Conservation (phyloP, 768 basidiomycete species). For the Leccinum aurantiacum region DNA sequence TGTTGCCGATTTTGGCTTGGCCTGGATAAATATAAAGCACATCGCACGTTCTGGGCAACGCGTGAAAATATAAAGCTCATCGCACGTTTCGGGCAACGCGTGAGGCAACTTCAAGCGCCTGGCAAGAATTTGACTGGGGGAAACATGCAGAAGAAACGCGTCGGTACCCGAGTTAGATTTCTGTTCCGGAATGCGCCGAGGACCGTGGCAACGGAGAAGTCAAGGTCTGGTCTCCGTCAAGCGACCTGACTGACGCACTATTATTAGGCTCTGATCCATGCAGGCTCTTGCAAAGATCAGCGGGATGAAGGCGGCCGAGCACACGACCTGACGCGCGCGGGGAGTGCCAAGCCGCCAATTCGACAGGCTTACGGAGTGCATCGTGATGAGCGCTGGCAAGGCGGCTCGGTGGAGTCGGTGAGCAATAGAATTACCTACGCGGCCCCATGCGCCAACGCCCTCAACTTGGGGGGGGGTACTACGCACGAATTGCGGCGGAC, state of each 20-base stretch:
- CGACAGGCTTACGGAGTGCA: slow-evolving; percentile 12
- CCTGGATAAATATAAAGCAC: background rate
- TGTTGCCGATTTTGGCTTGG: background rate
- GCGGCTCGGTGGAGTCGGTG: slow-evolving; percentile 7
- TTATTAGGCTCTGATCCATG: slow-evolving; percentile 16
- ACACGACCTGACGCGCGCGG: slow-evolving; percentile 5
- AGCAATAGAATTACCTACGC: slow-evolving; percentile 2
- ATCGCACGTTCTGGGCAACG: slow-evolving; percentile 3
- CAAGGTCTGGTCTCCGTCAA: background rate
- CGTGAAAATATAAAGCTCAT: slow-evolving; percentile 2
- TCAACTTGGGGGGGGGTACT: background rate
- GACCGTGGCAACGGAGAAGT: slow-evolving; percentile 2
- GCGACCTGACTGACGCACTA: background rate
- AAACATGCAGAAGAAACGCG: background rate
- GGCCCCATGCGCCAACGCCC: background rate
- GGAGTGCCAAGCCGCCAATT: slow-evolving; percentile 8
- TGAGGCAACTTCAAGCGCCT: slow-evolving; percentile 3
- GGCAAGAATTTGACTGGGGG: background rate
- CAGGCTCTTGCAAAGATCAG: slow-evolving; percentile 18
- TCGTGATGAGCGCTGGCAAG: slow-evolving; percentile 15
- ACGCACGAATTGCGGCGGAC: slow-evolving; percentile 5
- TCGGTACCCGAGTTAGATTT: background rate
- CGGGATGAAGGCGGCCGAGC: slow-evolving; percentile 9
- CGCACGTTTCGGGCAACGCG: slow-evolving; percentile 3
- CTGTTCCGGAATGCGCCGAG: slow-evolving; percentile 20